phyloP scores from a whole-genome alignment of 306 rosid species.

The Begonia fuchsioides region DNA sequence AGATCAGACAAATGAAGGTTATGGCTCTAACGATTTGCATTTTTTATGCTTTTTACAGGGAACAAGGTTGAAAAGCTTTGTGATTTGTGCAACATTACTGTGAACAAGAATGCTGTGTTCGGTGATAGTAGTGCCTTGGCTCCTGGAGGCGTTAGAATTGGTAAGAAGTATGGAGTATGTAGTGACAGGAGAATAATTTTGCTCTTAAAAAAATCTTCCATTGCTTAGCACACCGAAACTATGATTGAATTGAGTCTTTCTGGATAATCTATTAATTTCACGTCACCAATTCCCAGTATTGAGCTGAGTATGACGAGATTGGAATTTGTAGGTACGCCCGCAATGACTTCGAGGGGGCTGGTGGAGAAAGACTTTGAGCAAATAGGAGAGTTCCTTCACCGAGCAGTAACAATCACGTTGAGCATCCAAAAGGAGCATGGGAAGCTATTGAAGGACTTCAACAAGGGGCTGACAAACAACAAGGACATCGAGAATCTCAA shows the following conservation, averaged over 20 bases:
- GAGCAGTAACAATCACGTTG: slow-evolving; percentile 59
- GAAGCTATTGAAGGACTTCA: slow-evolving; percentile 88
- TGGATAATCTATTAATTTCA: too few species aligned
- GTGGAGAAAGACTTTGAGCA: slow-evolving; percentile 83
- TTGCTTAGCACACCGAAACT: too few species aligned
- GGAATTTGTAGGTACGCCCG: slow-evolving; percentile 57
- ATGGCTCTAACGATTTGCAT: too few species aligned
- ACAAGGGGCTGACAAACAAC: slow-evolving; percentile 76
- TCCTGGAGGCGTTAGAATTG: slow-evolving; percentile 89
- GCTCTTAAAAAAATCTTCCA: too few species aligned
- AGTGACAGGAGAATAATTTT: too few species aligned
- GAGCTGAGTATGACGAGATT: not conserved
- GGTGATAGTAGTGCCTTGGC: slow-evolving; percentile 99
- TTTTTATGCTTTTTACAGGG: slow-evolving; percentile 28
- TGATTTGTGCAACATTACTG: slow-evolving; percentile 77
- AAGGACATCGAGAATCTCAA: slow-evolving; percentile 69
- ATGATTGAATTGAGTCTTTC: too few species aligned
- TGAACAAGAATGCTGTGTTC: slow-evolving; percentile 88
- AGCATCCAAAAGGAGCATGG: slow-evolving; percentile 65
- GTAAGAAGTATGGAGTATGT: slow-evolving; percentile 12
- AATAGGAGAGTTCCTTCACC: slow-evolving; percentile 90
- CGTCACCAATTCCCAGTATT: too few species aligned
- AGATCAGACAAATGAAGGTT: too few species aligned
- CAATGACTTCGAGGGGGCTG: slow-evolving; percentile 95
- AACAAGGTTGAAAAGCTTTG: slow-evolving; percentile 96